Base-by-base conservation (phyloP, 1,284 basidiomycete species). In the Sutorius eximius region DNA sequence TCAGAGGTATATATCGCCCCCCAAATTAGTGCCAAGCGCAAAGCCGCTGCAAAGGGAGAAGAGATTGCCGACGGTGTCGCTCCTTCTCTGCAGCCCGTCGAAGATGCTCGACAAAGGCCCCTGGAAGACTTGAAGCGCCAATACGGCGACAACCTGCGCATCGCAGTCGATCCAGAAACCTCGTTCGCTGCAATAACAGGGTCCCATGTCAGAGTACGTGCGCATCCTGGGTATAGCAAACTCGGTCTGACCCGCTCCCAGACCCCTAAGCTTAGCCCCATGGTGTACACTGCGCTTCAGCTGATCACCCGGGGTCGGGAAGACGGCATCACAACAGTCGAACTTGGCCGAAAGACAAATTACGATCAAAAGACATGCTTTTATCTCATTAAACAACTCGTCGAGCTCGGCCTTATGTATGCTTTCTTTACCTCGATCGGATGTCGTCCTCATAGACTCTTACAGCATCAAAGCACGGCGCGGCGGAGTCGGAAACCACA, bases 341-440 rank as follows among this genome's bases (percentile, higher is more conserved):
- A 89, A 38, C 77, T 96, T 12, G 90, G 91, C 37, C 82, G 83
- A 60, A 78, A 82, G 61, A 87, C 91, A n/a, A 83, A 83, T 44
- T 93, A 94, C 64, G 93, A 95, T 66, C 90, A 92, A 65, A 95
- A 94, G 71, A 89, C 91, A 1, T 90, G 91, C 61, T 93, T 92
- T 67, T 94, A 93, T 72, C 81, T 92, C 56, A 82, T 92, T 55
- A 83, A 85, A 61, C 85, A 90, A 60, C 75, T 93, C 9, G 75
- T 84, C 3, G 83, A 87, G 43, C 75, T 94, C 50, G 83, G 83
- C 58, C 75, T 91, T 33, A 80, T 93, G 90, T 92, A 76, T 49
- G 87, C 67, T 37, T n/a, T 48, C 40, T 27, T 43, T 48, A 34
- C 27, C 43, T 49, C n/a, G 18, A 24, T 18, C 24, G 29, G 10